Conservation (phyloP, 2,329 filamentous ascomycete species). For the Claviceps pazoutovae region DNA sequence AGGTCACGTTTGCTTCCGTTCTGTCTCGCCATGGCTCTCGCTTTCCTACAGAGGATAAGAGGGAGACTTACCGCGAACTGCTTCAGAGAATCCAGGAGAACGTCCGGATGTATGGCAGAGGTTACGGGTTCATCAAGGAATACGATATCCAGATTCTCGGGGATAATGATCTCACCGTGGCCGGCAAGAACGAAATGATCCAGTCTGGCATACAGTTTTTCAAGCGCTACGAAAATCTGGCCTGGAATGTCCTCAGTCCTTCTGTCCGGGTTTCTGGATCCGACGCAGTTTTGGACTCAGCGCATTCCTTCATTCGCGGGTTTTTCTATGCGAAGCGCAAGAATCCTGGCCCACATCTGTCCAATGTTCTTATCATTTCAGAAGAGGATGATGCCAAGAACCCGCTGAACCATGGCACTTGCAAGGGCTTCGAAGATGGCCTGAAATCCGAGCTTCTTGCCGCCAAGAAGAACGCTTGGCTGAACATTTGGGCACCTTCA, state of each 20-base stretch:
- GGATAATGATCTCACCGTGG: conserved; percentile 51
- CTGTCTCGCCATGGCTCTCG: conserved; percentile 77
- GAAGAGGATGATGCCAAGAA: conserved; percentile 61
- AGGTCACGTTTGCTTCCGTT: conserved; percentile 65
- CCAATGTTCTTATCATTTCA: conserved; percentile 49
- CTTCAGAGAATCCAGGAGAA: conserved; percentile 50
- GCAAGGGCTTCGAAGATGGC: conserved; percentile 54
- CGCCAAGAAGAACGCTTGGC: conserved; percentile 43
- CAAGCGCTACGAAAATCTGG: conserved; percentile 52
- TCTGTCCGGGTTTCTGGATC: conserved; percentile 62
- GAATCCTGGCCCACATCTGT: conserved; percentile 29
- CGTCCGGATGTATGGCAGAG: conserved; percentile 43
- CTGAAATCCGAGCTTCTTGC: conserved; percentile 32
- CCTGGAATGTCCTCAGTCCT: conserved; percentile 35
- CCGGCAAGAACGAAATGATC: conserved; percentile 54
- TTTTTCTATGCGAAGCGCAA: conserved; percentile 40
- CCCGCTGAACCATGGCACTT: conserved; percentile 63
- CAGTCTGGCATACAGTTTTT: conserved; percentile 68
- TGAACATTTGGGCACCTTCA: conserved; percentile 46
- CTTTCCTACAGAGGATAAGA: conserved; percentile 61
- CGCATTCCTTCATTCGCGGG: conserved; percentile 60
- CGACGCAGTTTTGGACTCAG: conserved; percentile 59
- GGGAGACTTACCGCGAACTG: conserved; percentile 45
- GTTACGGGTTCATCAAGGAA: conserved; percentile 55
- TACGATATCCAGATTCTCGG: conserved; percentile 56